Base-by-base conservation (phyloP, 176 grass and related monocot species). In the Musa beccarii region DNA sequence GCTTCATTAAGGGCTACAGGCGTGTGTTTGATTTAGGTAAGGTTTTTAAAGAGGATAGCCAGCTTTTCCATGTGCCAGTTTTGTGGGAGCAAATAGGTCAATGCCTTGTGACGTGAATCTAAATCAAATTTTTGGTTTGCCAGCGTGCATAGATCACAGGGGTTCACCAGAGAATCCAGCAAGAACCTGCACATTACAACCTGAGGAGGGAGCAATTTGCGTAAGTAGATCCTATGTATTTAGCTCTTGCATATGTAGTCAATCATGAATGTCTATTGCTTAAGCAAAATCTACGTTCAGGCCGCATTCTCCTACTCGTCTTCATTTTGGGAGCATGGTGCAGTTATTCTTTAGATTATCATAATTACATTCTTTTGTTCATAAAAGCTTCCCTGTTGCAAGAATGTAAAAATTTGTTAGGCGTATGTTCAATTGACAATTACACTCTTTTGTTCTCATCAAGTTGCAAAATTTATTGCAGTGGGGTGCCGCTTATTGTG, bases 1-100 rank as follows among this genome's bases (percentile, higher is more conserved):
- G 90, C 0, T 98, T 80, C 66, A 86, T 98, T 80, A 93, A 89
- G 82, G 86, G 84, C 54, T 87, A 93, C 79, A 93, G 86, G 80
- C 84, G 95, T 49, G 87, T 87, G 15, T 98, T 98, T 53, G 84
- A 93, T 84, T 90, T 98, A 0, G 95, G 95, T 93, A 87, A 75
- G 76, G n/a, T 53, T 19, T 28, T 7, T 54, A 4, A 64, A 50
- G 19, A 64, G 57, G 17, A 59, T 51, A 19, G 1, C 12, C 15
- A 61, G 10, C 17, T 51, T 4, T 34, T 34, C 34, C 34, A 1
- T n/a, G 9, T 29, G 9, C 4, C 8, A 11, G 19, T 34, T 15
- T 52, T 15, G 9, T 14, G 5, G 20, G 49, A 6, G 20, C 17
- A 10, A 19, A 51, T 49, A 1, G 19, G 15, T 20, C 1, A 3